These are phyloP conservation scores for Neurospora sp. DNA, from an alignment of 2,329 filamentous ascomycete species.

Conservation along the genomic window DNA sequence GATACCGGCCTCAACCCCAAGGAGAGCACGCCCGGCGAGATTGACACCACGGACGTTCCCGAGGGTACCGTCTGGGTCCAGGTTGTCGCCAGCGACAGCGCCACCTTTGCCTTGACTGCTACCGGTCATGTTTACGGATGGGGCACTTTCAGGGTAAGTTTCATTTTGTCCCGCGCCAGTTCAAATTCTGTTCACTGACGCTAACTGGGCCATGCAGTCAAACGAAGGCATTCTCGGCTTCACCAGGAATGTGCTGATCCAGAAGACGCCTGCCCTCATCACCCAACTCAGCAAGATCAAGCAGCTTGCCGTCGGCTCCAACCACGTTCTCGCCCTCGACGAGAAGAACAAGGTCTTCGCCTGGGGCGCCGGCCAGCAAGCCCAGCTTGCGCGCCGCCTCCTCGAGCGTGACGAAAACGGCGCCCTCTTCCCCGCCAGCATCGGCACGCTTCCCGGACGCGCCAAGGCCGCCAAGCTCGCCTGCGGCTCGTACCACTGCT, in stretches of 20 bases:
- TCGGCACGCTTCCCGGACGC: slow-evolving; percentile 24
- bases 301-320: slow-evolving; percentile 54
- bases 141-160: slow-evolving; percentile 61
- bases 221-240: slow-evolving; percentile 38
- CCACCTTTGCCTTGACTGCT: slow-evolving; percentile 65
- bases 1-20: slow-evolving; percentile 46
- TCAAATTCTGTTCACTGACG: background rate
- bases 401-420: slow-evolving; percentile 40
- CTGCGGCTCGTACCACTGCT: slow-evolving; percentile 71
- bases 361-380: slow-evolving; percentile 65
- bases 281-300: slow-evolving; percentile 56
- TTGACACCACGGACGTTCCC: slow-evolving; percentile 34
- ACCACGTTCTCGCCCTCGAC: slow-evolving; percentile 62
- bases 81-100: slow-evolving; percentile 63
- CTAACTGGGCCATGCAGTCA: slow-evolving; percentile 21
- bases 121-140: slow-evolving; percentile 72
- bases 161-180: background rate
- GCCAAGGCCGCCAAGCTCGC: slow-evolving; percentile 58
- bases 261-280: slow-evolving; percentile 43
- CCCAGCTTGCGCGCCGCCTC: slow-evolving; percentile 49
- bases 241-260: slow-evolving; percentile 23
- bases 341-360: slow-evolving; percentile 53
- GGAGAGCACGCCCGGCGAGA: slow-evolving; percentile 51
- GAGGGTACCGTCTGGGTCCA: slow-evolving; percentile 35
- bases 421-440: slow-evolving; percentile 25